Evolutionary conservation across 495 filamentous ascomycete species (phyloP).

Genomic region (Aspergillus ostianus): DNA sequence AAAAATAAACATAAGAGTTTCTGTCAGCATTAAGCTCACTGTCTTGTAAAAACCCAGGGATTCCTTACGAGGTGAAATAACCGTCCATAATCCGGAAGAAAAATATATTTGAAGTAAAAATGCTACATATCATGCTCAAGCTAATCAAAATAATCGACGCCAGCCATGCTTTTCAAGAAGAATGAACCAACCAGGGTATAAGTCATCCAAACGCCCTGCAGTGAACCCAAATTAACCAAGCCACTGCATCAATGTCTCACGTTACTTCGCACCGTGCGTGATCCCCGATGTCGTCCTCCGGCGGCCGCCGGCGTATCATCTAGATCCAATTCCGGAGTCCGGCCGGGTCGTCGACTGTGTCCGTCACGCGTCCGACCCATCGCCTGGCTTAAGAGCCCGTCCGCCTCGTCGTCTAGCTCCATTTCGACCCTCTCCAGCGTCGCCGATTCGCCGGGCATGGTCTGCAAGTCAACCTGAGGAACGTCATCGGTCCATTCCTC

Average conservation of each 20-base stretch:
- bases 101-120: too few species aligned
- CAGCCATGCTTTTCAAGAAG: not conserved
- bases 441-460: constrained; percentile 8
- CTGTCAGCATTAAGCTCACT: too few species aligned
- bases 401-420: constrained; percentile 43
- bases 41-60: too few species aligned
- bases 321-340: constrained; percentile 23
- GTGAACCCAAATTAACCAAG: not conserved
- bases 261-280: constrained; percentile 26
- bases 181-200: not conserved
- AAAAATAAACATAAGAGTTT: too few species aligned
- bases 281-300: constrained; percentile 21
- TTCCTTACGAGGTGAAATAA: too few species aligned
- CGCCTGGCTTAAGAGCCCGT: constrained; percentile 36
- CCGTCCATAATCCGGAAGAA: too few species aligned
- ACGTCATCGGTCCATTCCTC: constrained; percentile 43
- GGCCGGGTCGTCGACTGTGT: constrained; percentile 19
- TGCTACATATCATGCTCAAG: not conserved
- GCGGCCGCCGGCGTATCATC: constrained; percentile 22
- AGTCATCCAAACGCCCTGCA: constrained; percentile 3
- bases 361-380: constrained; percentile 35
- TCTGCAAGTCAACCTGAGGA: constrained; percentile 23
- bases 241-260: not conserved
- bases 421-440: constrained; percentile 39
- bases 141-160: not conserved